Base-by-base conservation (phyloP, 805 yeast species). In the Metschnikowia proteae region DNA sequence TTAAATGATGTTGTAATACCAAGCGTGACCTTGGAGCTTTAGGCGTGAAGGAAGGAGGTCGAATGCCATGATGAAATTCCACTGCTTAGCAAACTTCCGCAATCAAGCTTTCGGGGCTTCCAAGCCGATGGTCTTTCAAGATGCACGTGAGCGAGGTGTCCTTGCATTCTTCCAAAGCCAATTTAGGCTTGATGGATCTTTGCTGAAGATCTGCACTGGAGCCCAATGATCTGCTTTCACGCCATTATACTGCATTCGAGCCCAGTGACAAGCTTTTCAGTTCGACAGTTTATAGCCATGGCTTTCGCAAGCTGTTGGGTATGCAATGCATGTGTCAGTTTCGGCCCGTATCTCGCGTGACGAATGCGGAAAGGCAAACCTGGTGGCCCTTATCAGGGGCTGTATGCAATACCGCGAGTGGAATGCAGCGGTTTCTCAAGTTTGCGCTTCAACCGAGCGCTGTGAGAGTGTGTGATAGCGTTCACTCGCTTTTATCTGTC, bases 291-390 rank as follows among this genome's bases (percentile, higher is more conserved):
- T 17, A 17, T 17, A 17, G 17, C 17, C 2, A 17, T 17, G 17
- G 17, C 17, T 11, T 31, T 31, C 13, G 8, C 10, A 31, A n/a
- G n/a, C 13, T 11, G 30, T 25, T 40, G 35, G 30, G 43, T 30
- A 40, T 26, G 36, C 37, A 27, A 34, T 10, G n/a, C 31, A 33
- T 5, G 22, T 28, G 38, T 25, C 45, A n/a, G 8, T 32, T 25
- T 26, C 5, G 26, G 10, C 31, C 25, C 45, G n/a, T 41, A 32
- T 26, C 45, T 31, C 7, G 26, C 30, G 37, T 32, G 22, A 32
- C 45, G 32, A 42, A 42, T 33, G 27, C 27, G 45, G 45, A 25
- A 42, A 28, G 45, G 23, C 35, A 27, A 42, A 33, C 38, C 45
- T 42, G 30, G 31, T 22, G 31, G 3, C 26, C 30, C 45, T 42